Evolutionary conservation across 208 protist species (phyloP).

Genomic region (Acanthamoeba lenticulata): DNA sequence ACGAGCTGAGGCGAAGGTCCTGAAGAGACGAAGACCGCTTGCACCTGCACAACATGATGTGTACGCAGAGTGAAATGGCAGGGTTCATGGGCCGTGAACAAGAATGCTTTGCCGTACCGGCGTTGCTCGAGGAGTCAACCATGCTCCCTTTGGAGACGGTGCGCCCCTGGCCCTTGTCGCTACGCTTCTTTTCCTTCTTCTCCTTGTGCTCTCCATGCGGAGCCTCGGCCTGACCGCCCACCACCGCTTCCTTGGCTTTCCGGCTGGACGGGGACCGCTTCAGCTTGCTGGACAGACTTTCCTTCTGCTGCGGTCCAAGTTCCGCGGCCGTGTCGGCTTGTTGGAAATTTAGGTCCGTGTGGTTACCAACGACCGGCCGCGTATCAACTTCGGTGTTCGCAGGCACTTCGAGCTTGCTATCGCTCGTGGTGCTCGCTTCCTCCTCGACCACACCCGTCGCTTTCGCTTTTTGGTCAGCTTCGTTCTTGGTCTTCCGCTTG

Average conservation of each 20-base stretch:
- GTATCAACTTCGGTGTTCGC: not conserved
- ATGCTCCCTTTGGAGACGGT: no score
- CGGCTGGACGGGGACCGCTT: no score
- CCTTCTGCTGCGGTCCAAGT: not conserved
- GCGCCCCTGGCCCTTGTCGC: not conserved
- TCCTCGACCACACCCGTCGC: not conserved
- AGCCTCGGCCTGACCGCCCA: no score
- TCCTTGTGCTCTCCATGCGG: not conserved
- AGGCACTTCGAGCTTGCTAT: no score
- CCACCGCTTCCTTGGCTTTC: not conserved
- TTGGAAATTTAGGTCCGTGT: no score
- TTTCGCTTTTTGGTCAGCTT: not conserved
- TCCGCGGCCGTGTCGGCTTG: no score
- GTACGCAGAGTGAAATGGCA: no score
- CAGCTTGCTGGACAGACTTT: not conserved
- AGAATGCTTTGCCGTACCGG: no score
- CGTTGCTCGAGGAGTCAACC: no score
- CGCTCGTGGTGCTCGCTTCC: not conserved
- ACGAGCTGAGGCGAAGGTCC: not conserved
- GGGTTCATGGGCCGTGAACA: no score
- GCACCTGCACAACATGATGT: not conserved
- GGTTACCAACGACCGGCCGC: no score
- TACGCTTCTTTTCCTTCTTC: not conserved
- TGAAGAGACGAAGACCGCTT: not conserved
- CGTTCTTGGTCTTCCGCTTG: not conserved